Conservation (phyloP, 345 rosid species). For the Salix caprea region DNA sequence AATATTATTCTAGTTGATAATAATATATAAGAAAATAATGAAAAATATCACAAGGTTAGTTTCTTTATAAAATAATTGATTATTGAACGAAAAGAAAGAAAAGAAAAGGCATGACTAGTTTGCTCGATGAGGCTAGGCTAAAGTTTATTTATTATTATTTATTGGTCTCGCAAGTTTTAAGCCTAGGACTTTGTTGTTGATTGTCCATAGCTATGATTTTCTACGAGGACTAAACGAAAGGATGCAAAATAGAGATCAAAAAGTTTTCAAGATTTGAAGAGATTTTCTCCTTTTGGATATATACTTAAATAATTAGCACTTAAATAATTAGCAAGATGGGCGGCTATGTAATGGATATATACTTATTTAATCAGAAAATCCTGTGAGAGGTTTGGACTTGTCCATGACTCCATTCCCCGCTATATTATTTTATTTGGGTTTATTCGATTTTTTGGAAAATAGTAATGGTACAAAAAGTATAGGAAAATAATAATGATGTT, state of each 20-base stretch:
- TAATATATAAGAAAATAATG: too few species aligned
- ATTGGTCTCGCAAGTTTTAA: too few species aligned
- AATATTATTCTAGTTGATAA: too few species aligned
- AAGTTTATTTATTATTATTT: too few species aligned
- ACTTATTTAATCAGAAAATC: neutral
- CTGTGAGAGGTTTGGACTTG: neutral
- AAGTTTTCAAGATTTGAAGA: neutral
- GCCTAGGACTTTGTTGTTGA: neutral
- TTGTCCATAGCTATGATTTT: neutral
- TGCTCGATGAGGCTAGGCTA: too few species aligned
- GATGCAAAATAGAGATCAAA: neutral
- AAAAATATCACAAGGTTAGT: too few species aligned
- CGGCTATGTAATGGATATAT: neutral
- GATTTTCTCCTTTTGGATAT: neutral
- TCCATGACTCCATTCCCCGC: neutral
- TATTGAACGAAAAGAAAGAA: too few species aligned
- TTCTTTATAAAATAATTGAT: too few species aligned
- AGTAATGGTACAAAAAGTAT: neutral
- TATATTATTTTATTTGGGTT: neutral
- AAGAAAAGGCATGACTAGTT: too few species aligned
- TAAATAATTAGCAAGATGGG: neutral
- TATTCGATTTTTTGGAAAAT: neutral
- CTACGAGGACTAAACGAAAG: neutral
- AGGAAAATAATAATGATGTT: too few species aligned
- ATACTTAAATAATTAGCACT: too few species aligned